Evolutionary conservation across 139 green algal genomes (phyloP), one percentile per base, ranked within the genome.

Genomic region (Ettlia oleoabundans): DNA sequence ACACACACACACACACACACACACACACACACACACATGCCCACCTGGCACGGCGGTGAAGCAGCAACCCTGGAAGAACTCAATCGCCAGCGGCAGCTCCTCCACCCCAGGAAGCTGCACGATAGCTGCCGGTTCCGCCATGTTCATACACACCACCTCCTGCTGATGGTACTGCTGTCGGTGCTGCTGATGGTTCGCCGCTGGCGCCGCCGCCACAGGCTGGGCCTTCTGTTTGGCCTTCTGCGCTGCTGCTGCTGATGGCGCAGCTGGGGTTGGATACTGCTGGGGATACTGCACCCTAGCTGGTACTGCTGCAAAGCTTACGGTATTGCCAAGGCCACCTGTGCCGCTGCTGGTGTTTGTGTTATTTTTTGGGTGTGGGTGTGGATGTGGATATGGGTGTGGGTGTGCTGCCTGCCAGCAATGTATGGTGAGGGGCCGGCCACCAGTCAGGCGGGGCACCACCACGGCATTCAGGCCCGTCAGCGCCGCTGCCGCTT

Each of bases 381-480:
- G 66, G 18, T 22, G 3, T 22, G 22, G 38, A 35, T 51, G 66
- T 26, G 8, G 37, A 26, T 7, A 3, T 5, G 63, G n/a, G 6
- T 38, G n/a, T 30, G n/a, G 28, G 63, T 41, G 63, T 24, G 32
- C 64, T 47, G 30, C 30, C 70, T 64, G 41, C 70, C 70, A 78
- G 30, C 47, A 78, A 4, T 62, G 70, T 21, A 78, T 42, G 10
- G 47, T 47, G 28, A 78, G 70, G 19, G 32, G 30, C 0, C 37
- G 70, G 13, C 40, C 10, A 18, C 70, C 42, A 2, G 42, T 40
- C 10, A 78, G 70, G 42, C 41, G 41, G 1, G 70, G 70, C 70
- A 78, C 70, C 8, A 78, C 43, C 1, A 78, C 55, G 30, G 70
- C 70, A 65, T 78, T 78, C 30, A 78, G 70, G 2, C 42, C 70